Evolutionary conservation across 768 basidiomycete species (phyloP).

Genomic region (Leccinum disarticulatum): DNA sequence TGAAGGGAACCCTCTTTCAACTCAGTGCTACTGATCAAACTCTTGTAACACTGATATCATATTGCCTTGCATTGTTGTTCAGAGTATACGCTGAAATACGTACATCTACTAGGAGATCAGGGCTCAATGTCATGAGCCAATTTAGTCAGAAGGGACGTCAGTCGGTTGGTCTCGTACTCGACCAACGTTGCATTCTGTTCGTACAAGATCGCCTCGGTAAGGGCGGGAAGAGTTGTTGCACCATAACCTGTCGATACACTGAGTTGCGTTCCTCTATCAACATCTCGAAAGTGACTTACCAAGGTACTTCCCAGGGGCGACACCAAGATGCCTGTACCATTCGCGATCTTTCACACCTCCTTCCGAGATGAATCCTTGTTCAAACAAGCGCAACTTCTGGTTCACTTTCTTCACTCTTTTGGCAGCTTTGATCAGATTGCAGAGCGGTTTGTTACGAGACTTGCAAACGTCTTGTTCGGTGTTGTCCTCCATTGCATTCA

Average conservation of each 20-base stretch:
- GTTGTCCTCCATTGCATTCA: slow-evolving; percentile 1
- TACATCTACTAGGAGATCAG: neutral
- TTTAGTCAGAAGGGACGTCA: slow-evolving; percentile 52
- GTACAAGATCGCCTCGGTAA: slow-evolving; percentile 73
- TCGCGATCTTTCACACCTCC: slow-evolving; percentile 76
- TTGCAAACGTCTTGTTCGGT: slow-evolving; percentile 9
- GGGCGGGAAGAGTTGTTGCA: slow-evolving; percentile 78
- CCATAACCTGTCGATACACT: slow-evolving; percentile 58
- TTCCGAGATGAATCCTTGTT: slow-evolving; percentile 77
- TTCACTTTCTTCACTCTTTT: slow-evolving; percentile 61
- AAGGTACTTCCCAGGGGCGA: slow-evolving; percentile 85
- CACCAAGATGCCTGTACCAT: slow-evolving; percentile 85
- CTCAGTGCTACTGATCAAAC: neutral
- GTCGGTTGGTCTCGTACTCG: slow-evolving; percentile 55
- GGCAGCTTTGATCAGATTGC: slow-evolving; percentile 54
- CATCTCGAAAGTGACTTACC: slow-evolving; percentile 42
- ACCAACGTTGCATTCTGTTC: slow-evolving; percentile 66
- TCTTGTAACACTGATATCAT: neutral
- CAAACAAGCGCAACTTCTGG: slow-evolving; percentile 66
- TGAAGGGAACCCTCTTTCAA: too few relatives aligned
- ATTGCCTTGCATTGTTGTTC: neutral
- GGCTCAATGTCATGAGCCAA: slow-evolving; percentile 40
- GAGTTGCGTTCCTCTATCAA: neutral
- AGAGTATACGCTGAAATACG: neutral
- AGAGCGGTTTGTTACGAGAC: slow-evolving; percentile 33